Conservation (phyloP, 768 basidiomycete species). For the Mycena capillaripes region DNA sequence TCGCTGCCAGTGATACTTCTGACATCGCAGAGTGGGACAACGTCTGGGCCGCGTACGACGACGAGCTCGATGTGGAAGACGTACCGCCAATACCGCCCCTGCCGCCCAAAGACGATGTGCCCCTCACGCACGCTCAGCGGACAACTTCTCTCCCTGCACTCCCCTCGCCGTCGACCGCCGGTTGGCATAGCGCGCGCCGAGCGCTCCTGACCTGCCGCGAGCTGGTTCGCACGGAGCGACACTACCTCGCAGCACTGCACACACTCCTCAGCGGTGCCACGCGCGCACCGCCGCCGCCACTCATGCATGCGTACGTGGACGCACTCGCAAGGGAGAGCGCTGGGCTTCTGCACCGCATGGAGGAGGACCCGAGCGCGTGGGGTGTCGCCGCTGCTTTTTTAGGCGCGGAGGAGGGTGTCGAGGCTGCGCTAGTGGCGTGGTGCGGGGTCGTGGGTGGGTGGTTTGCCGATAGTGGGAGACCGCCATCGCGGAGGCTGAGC, state of each 20-base stretch:
- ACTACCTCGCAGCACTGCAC: constrained; percentile 55
- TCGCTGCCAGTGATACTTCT: neutral
- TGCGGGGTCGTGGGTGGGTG: constrained; percentile 58
- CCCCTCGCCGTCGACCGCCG: constrained; percentile 19
- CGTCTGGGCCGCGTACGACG: constrained; percentile 33
- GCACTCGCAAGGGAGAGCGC: constrained; percentile 66
- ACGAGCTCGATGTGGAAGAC: constrained; percentile 27
- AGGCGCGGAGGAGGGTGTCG: constrained; percentile 63
- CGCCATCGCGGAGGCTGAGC: constrained; percentile 18
- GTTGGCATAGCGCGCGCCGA: constrained; percentile 43
- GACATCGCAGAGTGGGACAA: constrained; percentile 29
- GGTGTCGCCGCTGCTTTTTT: constrained; percentile 76
- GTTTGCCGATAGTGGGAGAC: constrained; percentile 18
- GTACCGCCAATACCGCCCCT: constrained; percentile 28
- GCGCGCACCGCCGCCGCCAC: constrained; percentile 61
- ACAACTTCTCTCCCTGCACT: constrained; percentile 26
- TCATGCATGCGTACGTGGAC: constrained; percentile 66
- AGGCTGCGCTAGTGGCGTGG: constrained; percentile 72
- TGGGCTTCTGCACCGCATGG: constrained; percentile 62
- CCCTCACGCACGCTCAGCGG: neutral
- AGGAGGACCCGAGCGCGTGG: constrained; percentile 73
- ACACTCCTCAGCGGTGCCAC: constrained; percentile 53
- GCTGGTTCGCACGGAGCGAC: constrained; percentile 56
- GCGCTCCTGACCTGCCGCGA: constrained; percentile 46
- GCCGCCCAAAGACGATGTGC: constrained; percentile 9